Evolutionary conservation across 257 asterid species (phyloP).

Genomic region (Scutellaria minor): DNA sequence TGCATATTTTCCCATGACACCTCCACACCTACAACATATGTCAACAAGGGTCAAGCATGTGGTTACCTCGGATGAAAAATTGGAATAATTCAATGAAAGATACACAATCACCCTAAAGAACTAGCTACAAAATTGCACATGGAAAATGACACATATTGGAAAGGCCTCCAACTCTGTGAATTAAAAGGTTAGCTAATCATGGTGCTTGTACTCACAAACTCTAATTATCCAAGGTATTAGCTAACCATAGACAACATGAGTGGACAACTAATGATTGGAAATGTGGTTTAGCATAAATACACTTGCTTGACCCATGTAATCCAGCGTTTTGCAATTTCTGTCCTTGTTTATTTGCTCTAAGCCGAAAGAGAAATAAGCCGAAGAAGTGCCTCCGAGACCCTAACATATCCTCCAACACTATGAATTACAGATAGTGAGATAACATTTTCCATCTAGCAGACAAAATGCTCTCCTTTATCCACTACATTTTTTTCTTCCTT

Average conservation of each 20-base stretch:
- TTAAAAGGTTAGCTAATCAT: constrained; percentile 11
- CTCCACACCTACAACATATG: constrained; percentile 83
- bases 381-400: not conserved
- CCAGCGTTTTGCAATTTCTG: not conserved
- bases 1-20: constrained; percentile 99
- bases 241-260: constrained; percentile 6
- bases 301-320: not conserved
- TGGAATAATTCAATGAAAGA: constrained; percentile 3
- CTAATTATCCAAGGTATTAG: constrained; percentile 7
- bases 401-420: not conserved
- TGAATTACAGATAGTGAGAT: not conserved
- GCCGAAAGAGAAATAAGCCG: not conserved
- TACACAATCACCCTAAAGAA: constrained; percentile 4
- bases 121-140: constrained; percentile 13
- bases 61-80: not conserved
- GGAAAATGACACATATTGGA: constrained; percentile 8
- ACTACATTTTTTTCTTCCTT: not conserved
- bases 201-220: constrained; percentile 4
- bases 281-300: not conserved
- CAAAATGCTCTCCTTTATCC: not conserved
- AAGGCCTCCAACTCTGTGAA: not conserved
- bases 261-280: constrained; percentile 3
- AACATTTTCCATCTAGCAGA: not conserved
- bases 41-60: constrained; percentile 32
- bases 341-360: not conserved